Conservation (phyloP, 192 early-diverging fungal genomes). For the Rhizophlyctis rosea region DNA sequence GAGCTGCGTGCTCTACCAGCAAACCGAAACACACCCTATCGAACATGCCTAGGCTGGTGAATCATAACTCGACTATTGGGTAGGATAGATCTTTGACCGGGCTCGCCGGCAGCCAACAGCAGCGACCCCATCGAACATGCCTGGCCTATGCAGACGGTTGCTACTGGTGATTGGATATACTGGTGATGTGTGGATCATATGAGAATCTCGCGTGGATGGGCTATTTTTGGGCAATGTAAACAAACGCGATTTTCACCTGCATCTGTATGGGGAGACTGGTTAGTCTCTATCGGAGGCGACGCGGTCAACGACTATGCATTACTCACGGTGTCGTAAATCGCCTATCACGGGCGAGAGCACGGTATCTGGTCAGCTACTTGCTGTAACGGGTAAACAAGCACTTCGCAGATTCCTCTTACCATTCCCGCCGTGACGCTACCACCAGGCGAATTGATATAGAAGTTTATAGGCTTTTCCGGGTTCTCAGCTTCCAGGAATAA, state of each 20-base stretch:
- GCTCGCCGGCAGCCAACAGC: constrained; percentile 83
- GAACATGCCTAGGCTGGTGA: constrained; percentile 77
- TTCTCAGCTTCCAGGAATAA: constrained; percentile 94
- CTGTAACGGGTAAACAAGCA: no score
- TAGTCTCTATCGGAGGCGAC: no score
- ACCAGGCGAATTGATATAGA: constrained; percentile 98
- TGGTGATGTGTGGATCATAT: no score
- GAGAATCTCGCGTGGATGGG: no score
- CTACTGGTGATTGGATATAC: constrained; percentile 90
- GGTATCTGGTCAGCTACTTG: no score
- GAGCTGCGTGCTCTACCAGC: no score
- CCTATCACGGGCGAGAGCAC: constrained; percentile 16
- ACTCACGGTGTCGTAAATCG: constrained; percentile 83
- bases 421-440: constrained; percentile 93
- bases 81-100: constrained; percentile 79
- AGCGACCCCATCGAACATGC: constrained; percentile 98
- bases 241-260: constrained; percentile 7
- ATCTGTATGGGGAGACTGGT: not conserved
- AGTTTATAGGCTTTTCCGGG: constrained; percentile 85
- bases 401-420: no score
- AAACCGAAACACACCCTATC: no score
- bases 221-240: not conserved
- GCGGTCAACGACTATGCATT: no score
- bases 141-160: constrained; percentile 94
- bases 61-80: constrained; percentile 96